Percentiles rank a stretch among this genome's conserved stretches.
Evolutionary conservation across 805 yeast genomes (phyloP).

Genomic region (Saturnispora sanitii): DNA sequence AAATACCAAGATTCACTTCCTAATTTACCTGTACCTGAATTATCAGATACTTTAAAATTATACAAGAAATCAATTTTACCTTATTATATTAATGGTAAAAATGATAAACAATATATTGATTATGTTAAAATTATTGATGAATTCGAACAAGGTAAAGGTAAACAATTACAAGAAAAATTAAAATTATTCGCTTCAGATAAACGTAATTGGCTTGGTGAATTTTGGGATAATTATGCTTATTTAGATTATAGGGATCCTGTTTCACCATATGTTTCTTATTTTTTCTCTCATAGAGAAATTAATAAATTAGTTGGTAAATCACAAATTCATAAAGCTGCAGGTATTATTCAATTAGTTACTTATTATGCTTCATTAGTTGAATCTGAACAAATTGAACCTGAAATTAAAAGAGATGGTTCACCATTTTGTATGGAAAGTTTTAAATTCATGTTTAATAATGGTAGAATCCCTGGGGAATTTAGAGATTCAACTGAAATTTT

Average conservation of each 20-base stretch:
- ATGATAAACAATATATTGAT: slow-evolving; percentile 25
- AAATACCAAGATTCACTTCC: slow-evolving; percentile 69
- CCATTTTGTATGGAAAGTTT: slow-evolving; percentile 96
- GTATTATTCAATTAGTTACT: slow-evolving; percentile 56
- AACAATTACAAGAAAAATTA: slow-evolving; percentile 66
- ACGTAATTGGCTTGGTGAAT: slow-evolving; percentile 83
- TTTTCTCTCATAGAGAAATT: slow-evolving; percentile 71
- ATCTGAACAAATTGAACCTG: slow-evolving; percentile 69
- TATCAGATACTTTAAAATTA: slow-evolving; percentile 56
- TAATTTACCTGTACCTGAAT: slow-evolving; percentile 75
- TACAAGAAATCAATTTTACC: slow-evolving; percentile 73
- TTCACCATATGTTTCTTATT: slow-evolving; percentile 90
- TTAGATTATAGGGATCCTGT: slow-evolving; percentile 87
- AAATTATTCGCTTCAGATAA: slow-evolving; percentile 40
- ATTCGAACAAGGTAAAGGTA: slow-evolving; percentile 49
- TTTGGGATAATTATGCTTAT: slow-evolving; percentile 94
- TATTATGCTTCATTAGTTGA: slow-evolving; percentile 61
- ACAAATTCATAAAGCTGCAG: slow-evolving; percentile 67
- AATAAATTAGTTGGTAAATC: slow-evolving; percentile 45
- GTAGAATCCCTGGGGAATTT: slow-evolving; percentile 64
- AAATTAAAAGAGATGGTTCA: slow-evolving; percentile 52
- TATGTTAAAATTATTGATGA: slow-evolving; percentile 54
- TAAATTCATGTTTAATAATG: slow-evolving; percentile 81
- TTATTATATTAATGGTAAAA: slow-evolving; percentile 41
- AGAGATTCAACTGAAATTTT: slow-evolving; percentile 50